Percentiles rank a stretch among this genome's conserved stretches.
Conservation (phyloP, 192 early-diverging fungal species). For the Gigaspora rosea region DNA sequence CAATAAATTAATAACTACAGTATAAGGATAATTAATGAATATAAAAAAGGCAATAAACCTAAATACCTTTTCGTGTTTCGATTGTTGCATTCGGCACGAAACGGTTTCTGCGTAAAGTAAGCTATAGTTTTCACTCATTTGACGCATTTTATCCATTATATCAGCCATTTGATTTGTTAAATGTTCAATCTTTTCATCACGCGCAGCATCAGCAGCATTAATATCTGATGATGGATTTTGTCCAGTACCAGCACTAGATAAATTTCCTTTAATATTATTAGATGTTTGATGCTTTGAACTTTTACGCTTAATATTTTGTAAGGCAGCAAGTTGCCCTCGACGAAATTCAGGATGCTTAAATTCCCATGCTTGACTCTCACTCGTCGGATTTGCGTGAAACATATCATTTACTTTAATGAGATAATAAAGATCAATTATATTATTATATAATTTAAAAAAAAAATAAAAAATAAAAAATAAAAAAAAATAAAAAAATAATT, state of each 20-base stretch:
- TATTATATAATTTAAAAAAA: constrained; percentile 25
- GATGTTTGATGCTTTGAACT: constrained; percentile 23
- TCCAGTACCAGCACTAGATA: not conserved
- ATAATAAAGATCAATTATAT: not conserved
- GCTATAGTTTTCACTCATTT: constrained; percentile 28
- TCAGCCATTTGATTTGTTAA: constrained; percentile 30
- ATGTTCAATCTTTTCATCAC: constrained; percentile 28
- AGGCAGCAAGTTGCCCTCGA: constrained; percentile 65
- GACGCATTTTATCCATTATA: constrained; percentile 18
- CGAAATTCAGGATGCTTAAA: constrained; percentile 87
- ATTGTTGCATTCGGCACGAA: constrained; percentile 29
- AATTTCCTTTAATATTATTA: not conserved
- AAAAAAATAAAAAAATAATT: too few relatives aligned
- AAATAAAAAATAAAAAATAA: too few relatives aligned
- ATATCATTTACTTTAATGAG: constrained; percentile 45
- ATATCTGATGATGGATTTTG: not conserved
- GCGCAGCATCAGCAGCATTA: not conserved
- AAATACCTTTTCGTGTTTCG: constrained; percentile 28
- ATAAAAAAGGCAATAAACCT: not conserved
- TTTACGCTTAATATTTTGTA: constrained; percentile 74
- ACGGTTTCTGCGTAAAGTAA: constrained; percentile 25
- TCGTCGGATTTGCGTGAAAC: constrained; percentile 55
- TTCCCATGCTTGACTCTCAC: constrained; percentile 80
- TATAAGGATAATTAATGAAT: not conserved
- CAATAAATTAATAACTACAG: not conserved